Evolutionary conservation across 225 moss, liverwort and hornwort genomes (phyloP), one percentile per base, ranked within the genome.

Genomic region (Marchantia polymorpha): DNA sequence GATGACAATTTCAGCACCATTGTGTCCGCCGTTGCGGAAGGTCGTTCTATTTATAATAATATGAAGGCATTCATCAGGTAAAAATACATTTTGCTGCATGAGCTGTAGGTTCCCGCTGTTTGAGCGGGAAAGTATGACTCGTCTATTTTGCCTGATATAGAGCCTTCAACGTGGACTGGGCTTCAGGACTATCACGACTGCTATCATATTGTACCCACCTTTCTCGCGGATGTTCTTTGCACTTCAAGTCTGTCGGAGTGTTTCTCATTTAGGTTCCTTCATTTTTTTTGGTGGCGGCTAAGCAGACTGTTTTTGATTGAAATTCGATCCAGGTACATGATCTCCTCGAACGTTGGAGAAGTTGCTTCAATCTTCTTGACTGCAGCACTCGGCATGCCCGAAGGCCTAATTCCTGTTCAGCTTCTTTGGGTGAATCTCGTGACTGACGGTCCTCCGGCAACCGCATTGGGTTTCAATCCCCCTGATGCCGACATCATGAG

Each of bases 1-100:
- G 96, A 96, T 81, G 96, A 96, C 64, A 94, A 96, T 73, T 96
- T 96, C 68, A 91, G 91, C 68, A 94, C 96, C 12, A 96, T 96
- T 73, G 96, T 96, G 54, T 88, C 96, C 19, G 96, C 96, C 51
- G 94, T 96, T 47, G 87, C 92, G 39, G 96, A 96, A 79, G 96
- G 96, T 12, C 94, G 96, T 56, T 94, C 96, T 10, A 96, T 96
- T 22, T 96, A 96, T 29, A 89, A 93, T 63, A 96, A 96, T 73
- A 96, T 96, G 96, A 96, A 96, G 83, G 94, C 96, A 26, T 96
- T 96, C 63, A 96, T 96, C 39, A 89, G 96, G 96, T 77, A 65
- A 59, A 22, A 39, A 20, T 5, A 53, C 56, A 13, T 56, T 8
- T 56, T 56, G 56, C 56, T 39, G 39, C 39, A 39, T 39, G 39